phyloP scores from a whole-genome alignment of 257 asterid species.

The Capsicum pubescens region DNA sequence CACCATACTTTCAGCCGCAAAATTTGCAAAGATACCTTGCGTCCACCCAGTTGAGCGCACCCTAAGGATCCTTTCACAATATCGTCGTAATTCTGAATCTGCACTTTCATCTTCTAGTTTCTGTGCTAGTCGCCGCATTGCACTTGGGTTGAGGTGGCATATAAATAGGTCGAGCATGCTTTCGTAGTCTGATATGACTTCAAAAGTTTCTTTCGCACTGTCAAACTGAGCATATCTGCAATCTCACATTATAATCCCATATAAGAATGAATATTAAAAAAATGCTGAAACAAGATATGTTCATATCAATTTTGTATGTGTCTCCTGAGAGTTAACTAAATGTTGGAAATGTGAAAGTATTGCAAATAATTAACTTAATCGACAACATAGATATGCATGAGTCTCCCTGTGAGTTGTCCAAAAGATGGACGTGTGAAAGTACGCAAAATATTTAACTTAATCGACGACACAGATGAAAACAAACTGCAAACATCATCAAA shows the following conservation, averaged over 20 bases:
- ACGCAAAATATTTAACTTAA: neutral
- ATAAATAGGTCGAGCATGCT: constrained; percentile 95
- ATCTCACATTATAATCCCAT: constrained; percentile 26
- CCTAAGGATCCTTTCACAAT: constrained; percentile 93
- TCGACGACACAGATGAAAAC: neutral
- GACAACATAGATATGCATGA: neutral
- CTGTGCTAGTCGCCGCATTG: constrained; percentile 97
- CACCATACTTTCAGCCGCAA: constrained; percentile 99
- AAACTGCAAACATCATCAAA: constrained; percentile 4
- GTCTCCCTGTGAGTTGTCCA: neutral
- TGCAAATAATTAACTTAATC: neutral
- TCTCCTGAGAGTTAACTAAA: neutral
- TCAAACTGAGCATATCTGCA: constrained; percentile 97
- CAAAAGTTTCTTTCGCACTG: constrained; percentile 97
- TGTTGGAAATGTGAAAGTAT: neutral
- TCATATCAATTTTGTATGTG: neutral
- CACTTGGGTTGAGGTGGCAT: constrained; percentile 99
- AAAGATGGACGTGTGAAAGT: neutral
- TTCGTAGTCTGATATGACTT: constrained; percentile 92
- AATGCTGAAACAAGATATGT: neutral
- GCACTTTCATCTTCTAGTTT: constrained; percentile 86
- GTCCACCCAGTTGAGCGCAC: constrained; percentile 99
- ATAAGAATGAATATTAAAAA: constrained; percentile 11
- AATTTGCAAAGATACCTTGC: constrained; percentile 97
- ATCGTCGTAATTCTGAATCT: constrained; percentile 94